Conservation (phyloP, 495 filamentous ascomycete genomes). For the Neurospora africana region DNA sequence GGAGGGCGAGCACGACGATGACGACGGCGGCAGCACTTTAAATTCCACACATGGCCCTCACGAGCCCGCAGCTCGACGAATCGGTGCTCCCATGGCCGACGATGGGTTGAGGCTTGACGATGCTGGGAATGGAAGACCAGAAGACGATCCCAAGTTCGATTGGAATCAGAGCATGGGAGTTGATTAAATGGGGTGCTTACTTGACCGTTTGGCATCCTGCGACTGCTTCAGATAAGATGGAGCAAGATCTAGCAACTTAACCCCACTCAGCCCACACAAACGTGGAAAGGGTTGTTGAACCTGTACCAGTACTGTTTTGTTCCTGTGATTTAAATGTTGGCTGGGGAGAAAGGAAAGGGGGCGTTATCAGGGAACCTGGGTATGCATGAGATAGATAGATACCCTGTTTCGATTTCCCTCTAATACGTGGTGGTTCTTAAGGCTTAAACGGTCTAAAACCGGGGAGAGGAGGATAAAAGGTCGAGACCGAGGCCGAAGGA, state of each 20-base stretch:
- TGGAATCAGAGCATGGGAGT: slow-evolving; percentile 25
- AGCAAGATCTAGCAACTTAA: background rate
- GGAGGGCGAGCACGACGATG: slow-evolving; percentile 4
- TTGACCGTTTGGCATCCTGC: background rate
- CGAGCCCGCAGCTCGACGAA: background rate
- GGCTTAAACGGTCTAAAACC: background rate
- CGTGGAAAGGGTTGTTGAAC: background rate
- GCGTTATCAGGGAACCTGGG: background rate
- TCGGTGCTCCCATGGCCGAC: background rate
- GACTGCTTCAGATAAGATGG: background rate
- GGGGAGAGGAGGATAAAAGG: background rate
- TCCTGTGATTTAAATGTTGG: background rate
- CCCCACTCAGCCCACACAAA: background rate
- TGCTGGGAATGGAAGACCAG: background rate
- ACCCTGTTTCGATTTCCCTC: background rate
- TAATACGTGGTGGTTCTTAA: background rate
- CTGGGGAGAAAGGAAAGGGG: background rate
- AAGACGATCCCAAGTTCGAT: slow-evolving; percentile 1
- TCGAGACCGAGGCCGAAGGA: background rate
- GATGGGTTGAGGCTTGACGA: background rate
- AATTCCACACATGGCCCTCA: background rate
- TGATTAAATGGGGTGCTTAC: slow-evolving; percentile 14
- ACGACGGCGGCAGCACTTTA: background rate
- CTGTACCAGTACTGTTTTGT: background rate
- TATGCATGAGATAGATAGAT: background rate